Base-by-base conservation (phyloP, 148 eudicot species). In the Camellia granthamiana region DNA sequence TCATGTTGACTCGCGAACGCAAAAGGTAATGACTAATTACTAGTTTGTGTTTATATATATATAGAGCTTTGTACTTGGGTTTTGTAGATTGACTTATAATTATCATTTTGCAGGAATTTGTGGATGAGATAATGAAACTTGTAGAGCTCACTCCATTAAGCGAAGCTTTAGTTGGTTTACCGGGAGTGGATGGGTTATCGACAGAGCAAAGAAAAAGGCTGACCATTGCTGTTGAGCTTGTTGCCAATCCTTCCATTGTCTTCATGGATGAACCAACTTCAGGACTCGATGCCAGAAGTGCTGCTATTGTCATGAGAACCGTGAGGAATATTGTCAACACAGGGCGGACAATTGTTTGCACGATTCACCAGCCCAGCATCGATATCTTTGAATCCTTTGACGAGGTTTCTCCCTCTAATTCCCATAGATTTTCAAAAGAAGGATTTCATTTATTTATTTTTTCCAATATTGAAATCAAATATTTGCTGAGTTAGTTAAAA, bases 181-280 rank as follows among this genome's bases (percentile, higher is more conserved):
- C 99, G 9, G 98, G 97, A 42, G 87, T 96, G 69, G 91, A 92
- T 86, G 99, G 99, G 52, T 86, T 94, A 76, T 96, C 99, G 23
- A 94, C 94, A 0, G 99, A 96, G 81, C 98, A 96, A 84, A 87
- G 99, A 70, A 96, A 94, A 84, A 87, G 99, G 84, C 85, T 96
- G 76, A 96, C 99, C 4, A 94, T 96, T 81, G 99, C 99, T 43
- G 92, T 96, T 79, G 99, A 96, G 81, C 95, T 96, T 60, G 98
- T 96, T 54, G 99, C 99, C 63, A 96, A 96, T 85, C 99, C 99
- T 77, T 96, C 98, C 66, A 94, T 96, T 77, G 92, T 96, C 18
- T 96, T 96, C 92, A 96, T 94, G 99, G 99, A 96, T 78, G 99
- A 96, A 79, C 99, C 99, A 3, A 96, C 99, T 65, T 96, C 99